These are phyloP conservation scores for Ambrosiella cleistominuta DNA, from an alignment of 2,329 filamentous ascomycete genomes.

Conservation along the genomic window DNA sequence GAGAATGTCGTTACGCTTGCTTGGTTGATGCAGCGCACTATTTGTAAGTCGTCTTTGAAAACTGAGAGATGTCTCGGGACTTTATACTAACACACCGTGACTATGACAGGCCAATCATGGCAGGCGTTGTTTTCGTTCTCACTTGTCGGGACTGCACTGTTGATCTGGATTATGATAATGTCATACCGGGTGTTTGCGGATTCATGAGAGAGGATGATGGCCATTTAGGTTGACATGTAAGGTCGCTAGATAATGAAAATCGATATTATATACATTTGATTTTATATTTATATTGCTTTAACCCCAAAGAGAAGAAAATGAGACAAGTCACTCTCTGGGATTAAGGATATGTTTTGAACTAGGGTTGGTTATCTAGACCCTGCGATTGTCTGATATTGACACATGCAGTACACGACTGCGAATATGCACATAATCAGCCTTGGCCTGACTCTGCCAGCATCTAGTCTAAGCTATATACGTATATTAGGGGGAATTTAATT, in stretches of 20 bases:
- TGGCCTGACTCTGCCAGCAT: no score
- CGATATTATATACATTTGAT: background rate
- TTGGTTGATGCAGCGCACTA: constrained; percentile 44
- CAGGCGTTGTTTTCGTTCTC: constrained; percentile 46
- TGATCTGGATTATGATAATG: constrained; percentile 54
- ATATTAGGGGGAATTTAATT: no score
- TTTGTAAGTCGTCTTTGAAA: constrained; percentile 31
- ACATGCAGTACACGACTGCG: no score
- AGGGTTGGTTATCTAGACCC: no score
- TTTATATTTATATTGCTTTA: no score
- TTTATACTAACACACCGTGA: background rate
- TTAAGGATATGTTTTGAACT: no score
- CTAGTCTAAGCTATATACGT: no score
- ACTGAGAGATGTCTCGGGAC: background rate
- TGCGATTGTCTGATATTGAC: no score
- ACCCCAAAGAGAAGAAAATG: no score
- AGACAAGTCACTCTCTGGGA: no score
- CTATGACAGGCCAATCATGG: constrained; percentile 38
- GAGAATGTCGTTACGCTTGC: constrained; percentile 38
- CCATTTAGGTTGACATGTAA: background rate
- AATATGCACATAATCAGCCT: no score
- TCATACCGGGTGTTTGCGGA: constrained; percentile 44
- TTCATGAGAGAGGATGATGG: constrained; percentile 17
- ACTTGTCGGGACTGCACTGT: constrained; percentile 39
- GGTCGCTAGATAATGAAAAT: background rate